phyloP scores from a whole-genome alignment of 352 stramenopile genomes.

The Hyphochytrium catenoides region DNA sequence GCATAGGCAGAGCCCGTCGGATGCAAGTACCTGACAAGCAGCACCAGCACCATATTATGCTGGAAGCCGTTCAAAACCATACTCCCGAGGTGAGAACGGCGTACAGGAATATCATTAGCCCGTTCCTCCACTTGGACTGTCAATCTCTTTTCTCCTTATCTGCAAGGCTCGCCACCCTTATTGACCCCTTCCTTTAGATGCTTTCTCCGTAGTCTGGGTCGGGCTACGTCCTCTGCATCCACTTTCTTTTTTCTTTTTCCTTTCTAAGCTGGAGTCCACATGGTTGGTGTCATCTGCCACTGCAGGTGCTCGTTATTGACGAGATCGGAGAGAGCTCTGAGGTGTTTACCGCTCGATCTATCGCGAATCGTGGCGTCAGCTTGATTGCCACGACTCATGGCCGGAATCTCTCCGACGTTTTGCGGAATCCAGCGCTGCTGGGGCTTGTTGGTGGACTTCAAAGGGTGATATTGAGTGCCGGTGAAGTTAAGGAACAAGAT shows the following conservation, averaged over 20 bases:
- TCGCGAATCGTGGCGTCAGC: slow-evolving; percentile 38
- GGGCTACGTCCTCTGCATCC: too few species aligned
- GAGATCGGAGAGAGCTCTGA: slow-evolving; percentile 56
- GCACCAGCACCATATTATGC: slow-evolving; percentile 41
- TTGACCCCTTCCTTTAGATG: too few species aligned
- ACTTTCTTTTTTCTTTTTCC: too few species aligned
- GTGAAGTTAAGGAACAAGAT: slow-evolving; percentile 15
- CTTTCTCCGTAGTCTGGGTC: too few species aligned
- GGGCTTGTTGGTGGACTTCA: slow-evolving; percentile 43
- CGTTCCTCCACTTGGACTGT: too few species aligned
- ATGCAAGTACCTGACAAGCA: slow-evolving; percentile 55
- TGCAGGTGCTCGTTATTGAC: slow-evolving; percentile 66
- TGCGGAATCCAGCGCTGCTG: slow-evolving; percentile 54
- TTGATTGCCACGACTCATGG: slow-evolving; percentile 60
- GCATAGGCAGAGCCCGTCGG: slow-evolving; percentile 30
- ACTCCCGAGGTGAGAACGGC: too few species aligned
- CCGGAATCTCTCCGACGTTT: slow-evolving; percentile 38
- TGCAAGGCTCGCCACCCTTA: too few species aligned
- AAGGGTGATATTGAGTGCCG: slow-evolving; percentile 30
- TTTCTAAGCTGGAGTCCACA: too few species aligned
- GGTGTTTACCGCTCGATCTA: slow-evolving; percentile 32
- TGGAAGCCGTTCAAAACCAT: slow-evolving; percentile 70
- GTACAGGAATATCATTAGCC: too few species aligned
- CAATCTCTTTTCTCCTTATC: too few species aligned
- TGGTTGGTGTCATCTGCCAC: too few species aligned